Percentiles rank a stretch among this genome's conserved stretches.
Conservation (phyloP, 129 eudicot genomes). For the Tagetes patula region DNA sequence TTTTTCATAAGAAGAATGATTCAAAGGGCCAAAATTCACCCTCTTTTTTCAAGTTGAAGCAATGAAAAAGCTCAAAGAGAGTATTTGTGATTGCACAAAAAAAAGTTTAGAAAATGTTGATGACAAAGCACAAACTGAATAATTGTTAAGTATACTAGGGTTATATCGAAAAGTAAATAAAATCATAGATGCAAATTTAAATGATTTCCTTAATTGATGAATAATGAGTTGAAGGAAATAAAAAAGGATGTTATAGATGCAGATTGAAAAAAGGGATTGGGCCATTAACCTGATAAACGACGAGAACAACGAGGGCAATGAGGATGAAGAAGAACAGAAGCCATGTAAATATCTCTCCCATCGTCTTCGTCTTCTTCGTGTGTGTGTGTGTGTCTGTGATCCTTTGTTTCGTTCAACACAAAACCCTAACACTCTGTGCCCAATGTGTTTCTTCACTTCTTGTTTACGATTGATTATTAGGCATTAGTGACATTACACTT, state of each 20-base stretch:
- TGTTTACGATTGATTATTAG: too few relatives aligned
- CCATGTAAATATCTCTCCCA: slow-evolving; percentile 71
- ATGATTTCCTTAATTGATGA: neutral
- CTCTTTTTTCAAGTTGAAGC: neutral
- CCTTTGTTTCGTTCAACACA: neutral
- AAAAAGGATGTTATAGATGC: slow-evolving; percentile 17
- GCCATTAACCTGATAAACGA: slow-evolving; percentile 77
- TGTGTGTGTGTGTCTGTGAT: neutral
- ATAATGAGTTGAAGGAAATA: slow-evolving; percentile 6
- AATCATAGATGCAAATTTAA: neutral
- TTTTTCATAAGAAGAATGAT: slow-evolving; percentile 13
- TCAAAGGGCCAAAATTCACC: neutral
- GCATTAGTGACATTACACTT: too few relatives aligned
- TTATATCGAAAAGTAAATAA: neutral
- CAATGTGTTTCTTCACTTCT: neutral
- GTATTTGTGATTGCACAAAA: slow-evolving; percentile 2
- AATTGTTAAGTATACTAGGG: neutral
- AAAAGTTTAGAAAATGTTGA: neutral
- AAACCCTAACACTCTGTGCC: slow-evolving; percentile 15
- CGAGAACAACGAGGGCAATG: slow-evolving; percentile 70
- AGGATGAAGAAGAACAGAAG: slow-evolving; percentile 75
- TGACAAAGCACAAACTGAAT: neutral
- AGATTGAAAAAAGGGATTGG: neutral
- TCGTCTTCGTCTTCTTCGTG: slow-evolving; percentile 26
- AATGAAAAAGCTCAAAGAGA: neutral